These are phyloP conservation scores for Diplotaxis tenuifolia DNA, from an alignment of 345 rosid species.

Conservation along the genomic window DNA sequence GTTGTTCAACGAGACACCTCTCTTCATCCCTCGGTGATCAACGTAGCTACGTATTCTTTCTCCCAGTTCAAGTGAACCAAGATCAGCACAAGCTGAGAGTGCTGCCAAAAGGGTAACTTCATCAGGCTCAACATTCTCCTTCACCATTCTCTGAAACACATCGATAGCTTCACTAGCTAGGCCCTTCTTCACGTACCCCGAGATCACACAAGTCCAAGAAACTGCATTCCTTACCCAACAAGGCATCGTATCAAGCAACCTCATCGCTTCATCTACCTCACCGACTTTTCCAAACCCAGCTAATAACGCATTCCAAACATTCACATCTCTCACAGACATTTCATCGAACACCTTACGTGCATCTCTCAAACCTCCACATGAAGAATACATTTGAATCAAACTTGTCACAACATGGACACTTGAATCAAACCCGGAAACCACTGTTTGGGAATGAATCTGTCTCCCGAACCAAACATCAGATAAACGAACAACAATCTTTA, in stretches of 20 bases:
- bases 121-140: constrained; percentile 62
- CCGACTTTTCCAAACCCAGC: constrained; percentile 51
- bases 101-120: constrained; percentile 59
- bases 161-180: constrained; percentile 50
- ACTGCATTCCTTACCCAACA: constrained; percentile 47
- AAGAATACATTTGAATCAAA: constrained; percentile 55
- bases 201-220: constrained; percentile 71
- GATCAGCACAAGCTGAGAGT: constrained; percentile 68
- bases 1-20: constrained; percentile 47
- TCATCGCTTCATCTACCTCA: constrained; percentile 43
- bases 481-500: constrained; percentile 48
- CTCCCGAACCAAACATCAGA: constrained; percentile 45
- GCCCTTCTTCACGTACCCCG: constrained; percentile 56
- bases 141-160: constrained; percentile 56
- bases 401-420: constrained; percentile 48
- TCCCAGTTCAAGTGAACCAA: constrained; percentile 61
- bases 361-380: constrained; percentile 33
- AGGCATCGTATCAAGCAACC: constrained; percentile 57
- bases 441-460: constrained; percentile 54
- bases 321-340: constrained; percentile 34
- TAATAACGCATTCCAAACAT: constrained; percentile 66
- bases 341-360: constrained; percentile 64
- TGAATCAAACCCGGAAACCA: constrained; percentile 46
- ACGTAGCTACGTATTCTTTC: constrained; percentile 56
- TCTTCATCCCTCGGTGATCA: constrained; percentile 36